These are phyloP conservation scores for Saksenaea oblongispora DNA, from an alignment of 371 early-diverging fungal species.

Conservation along the genomic window DNA sequence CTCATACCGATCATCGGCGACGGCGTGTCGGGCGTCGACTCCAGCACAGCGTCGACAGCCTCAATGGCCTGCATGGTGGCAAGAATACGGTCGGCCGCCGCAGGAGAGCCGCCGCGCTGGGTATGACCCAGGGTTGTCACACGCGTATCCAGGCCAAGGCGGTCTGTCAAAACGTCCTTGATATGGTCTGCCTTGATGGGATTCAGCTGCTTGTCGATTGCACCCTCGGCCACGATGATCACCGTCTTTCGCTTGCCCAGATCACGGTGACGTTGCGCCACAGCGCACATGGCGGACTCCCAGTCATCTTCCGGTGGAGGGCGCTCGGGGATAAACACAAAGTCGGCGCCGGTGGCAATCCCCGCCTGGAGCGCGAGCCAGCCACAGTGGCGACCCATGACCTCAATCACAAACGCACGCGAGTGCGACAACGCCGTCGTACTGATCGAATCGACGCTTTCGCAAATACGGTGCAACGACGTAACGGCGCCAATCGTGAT, in stretches of 20 bases:
- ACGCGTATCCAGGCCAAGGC: conserved; percentile 90
- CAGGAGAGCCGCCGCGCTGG: conserved; percentile 98
- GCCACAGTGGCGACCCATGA: conserved; percentile 99
- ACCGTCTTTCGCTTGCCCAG: conserved; percentile 90
- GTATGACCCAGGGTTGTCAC: conserved; percentile 97
- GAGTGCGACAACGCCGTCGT: conserved; percentile 96
- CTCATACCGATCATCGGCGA: conserved; percentile 93
- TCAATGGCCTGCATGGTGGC: conserved; percentile 94
- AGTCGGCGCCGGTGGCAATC: conserved; percentile 88
- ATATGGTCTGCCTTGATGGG: conserved; percentile 91
- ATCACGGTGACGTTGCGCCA: conserved; percentile 73
- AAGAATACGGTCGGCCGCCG: conserved; percentile 92
- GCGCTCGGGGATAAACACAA: conserved; percentile 97
- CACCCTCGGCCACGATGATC: conserved; percentile 98
- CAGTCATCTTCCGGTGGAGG: conserved; percentile 89
- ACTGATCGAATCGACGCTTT: conserved; percentile 91
- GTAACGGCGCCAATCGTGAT: conserved; percentile 97
- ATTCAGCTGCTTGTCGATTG: conserved; percentile 88
- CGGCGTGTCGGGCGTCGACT: conserved; percentile 81
- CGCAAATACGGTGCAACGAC: conserved; percentile 95
- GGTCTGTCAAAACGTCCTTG: conserved; percentile 77
- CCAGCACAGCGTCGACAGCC: conserved; percentile 95
- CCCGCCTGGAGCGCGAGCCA: conserved; percentile 99
- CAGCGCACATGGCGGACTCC: conserved; percentile 82
- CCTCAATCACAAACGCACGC: conserved; percentile 98